Conservation (phyloP, 352 stramenopile species). For the Globisporangium nagaii region DNA sequence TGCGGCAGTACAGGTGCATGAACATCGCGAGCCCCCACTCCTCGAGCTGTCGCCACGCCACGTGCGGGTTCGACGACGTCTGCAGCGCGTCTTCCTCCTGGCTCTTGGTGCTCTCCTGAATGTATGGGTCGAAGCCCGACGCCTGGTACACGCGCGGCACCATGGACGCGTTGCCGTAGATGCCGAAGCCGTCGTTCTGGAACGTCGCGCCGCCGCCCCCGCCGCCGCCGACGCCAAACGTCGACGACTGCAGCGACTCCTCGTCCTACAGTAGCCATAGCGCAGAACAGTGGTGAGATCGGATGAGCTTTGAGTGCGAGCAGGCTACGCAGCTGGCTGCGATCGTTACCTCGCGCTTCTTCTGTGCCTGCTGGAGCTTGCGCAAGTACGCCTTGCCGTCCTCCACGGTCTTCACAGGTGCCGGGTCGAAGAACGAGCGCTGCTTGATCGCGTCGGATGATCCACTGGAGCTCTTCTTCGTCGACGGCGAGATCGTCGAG, state of each 20-base stretch:
- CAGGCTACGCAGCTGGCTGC: too few species aligned
- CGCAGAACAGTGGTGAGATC: too few species aligned
- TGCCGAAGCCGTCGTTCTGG: constrained; percentile 52
- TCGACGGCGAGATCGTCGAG: constrained; percentile 33
- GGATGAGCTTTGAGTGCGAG: too few species aligned
- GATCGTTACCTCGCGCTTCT: constrained; percentile 20
- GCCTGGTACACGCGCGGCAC: constrained; percentile 78
- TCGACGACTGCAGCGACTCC: constrained; percentile 42
- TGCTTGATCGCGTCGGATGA: constrained; percentile 4
- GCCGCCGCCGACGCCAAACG: constrained; percentile 33
- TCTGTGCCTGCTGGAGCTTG: constrained; percentile 47
- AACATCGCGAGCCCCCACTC: constrained; percentile 78
- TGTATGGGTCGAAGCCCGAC: constrained; percentile 70
- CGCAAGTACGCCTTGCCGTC: constrained; percentile 71
- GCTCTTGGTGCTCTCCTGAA: constrained; percentile 51
- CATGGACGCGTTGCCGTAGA: constrained; percentile 66
- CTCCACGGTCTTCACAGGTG: constrained; percentile 59
- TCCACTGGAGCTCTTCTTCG: constrained; percentile 25
- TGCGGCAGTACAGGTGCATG: constrained; percentile 84
- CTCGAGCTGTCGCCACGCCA: constrained; percentile 73
- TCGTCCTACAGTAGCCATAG: constrained; percentile 28
- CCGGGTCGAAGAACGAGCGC: constrained; percentile 73
- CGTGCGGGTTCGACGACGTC: constrained; percentile 63
- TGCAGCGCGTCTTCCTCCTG: constrained; percentile 72
- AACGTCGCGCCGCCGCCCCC: constrained; percentile 20